phyloP scores from a whole-genome alignment of 2,329 filamentous ascomycete species.

The Fusarium staphyleae region DNA sequence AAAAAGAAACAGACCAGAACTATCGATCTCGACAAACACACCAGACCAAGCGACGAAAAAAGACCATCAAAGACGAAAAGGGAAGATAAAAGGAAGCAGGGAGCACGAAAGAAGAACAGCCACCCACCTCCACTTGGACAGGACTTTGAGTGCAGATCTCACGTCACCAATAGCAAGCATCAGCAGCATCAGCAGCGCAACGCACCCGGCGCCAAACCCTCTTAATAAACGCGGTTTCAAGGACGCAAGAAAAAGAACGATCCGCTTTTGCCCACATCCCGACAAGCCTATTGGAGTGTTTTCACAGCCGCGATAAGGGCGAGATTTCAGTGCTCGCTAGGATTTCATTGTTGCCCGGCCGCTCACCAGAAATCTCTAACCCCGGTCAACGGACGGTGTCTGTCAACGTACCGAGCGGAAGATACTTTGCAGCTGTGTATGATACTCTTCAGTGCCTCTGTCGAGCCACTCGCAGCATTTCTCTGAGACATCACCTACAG shows the following conservation, averaged over 20 bases:
- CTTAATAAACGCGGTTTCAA: conserved; percentile 14
- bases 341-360: conserved; percentile 26
- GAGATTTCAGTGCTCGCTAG: conserved; percentile 36
- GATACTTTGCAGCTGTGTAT: conserved; percentile 12
- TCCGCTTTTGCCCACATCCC: conserved; percentile 19
- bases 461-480: conserved; percentile 20
- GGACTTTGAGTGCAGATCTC: conserved; percentile 24
- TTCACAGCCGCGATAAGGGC: conserved; percentile 35
- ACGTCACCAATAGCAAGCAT: conserved; percentile 28
- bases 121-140: background rate
- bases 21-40: background rate
- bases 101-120: conserved; percentile 9
- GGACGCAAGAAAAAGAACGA: conserved; percentile 8
- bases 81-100: conserved; percentile 36
- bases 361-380: conserved; percentile 15
- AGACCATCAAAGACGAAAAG: conserved; percentile 32
- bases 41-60: conserved; percentile 19
- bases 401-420: conserved; percentile 23
- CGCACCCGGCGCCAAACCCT: conserved; percentile 11
- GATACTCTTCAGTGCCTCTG: conserved; percentile 9
- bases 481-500: conserved; percentile 8
- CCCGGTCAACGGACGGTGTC: conserved; percentile 17
- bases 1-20: conserved; percentile 11
- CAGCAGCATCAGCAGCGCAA: conserved; percentile 18
- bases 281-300: conserved; percentile 26